Evolutionary conservation across 768 basidiomycete genomes (phyloP).

Genomic region (Boletus tylopilopsis): DNA sequence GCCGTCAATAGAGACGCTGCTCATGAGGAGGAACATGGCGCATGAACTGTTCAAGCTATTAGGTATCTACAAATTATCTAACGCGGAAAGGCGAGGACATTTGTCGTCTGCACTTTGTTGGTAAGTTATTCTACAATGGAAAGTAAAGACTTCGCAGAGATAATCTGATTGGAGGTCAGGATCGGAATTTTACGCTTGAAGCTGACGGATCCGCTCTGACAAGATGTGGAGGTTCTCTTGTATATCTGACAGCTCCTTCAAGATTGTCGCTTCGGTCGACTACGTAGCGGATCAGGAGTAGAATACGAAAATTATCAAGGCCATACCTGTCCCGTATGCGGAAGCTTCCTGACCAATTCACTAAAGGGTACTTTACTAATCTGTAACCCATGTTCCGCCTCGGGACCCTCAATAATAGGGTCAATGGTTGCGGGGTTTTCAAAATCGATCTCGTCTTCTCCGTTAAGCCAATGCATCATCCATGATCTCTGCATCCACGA

Average conservation of each 20-base stretch:
- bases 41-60: constrained; percentile 1
- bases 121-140: neutral
- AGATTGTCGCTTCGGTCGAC: constrained; percentile 68
- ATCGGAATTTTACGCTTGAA: constrained; percentile 12
- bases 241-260: constrained; percentile 60
- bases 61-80: neutral
- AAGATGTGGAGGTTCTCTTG: constrained; percentile 41
- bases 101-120: neutral
- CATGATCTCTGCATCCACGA: constrained; percentile 56
- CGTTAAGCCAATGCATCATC: constrained; percentile 65
- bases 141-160: neutral
- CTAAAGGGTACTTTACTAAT: constrained; percentile 72
- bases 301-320: neutral
- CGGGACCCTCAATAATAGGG: constrained; percentile 56
- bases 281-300: constrained; percentile 28
- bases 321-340: constrained; percentile 66
- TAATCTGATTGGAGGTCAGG: neutral
- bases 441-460: constrained; percentile 54
- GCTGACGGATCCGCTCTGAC: constrained; percentile 33
- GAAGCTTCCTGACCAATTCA: constrained; percentile 68
- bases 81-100: neutral
- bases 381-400: constrained; percentile 49
- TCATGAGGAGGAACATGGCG: constrained; percentile 3
- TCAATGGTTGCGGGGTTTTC: constrained; percentile 53
- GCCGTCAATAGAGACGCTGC: neutral